Conservation (phyloP, 148 eudicot genomes). For the Mesembryanthemum crystallinum region DNA sequence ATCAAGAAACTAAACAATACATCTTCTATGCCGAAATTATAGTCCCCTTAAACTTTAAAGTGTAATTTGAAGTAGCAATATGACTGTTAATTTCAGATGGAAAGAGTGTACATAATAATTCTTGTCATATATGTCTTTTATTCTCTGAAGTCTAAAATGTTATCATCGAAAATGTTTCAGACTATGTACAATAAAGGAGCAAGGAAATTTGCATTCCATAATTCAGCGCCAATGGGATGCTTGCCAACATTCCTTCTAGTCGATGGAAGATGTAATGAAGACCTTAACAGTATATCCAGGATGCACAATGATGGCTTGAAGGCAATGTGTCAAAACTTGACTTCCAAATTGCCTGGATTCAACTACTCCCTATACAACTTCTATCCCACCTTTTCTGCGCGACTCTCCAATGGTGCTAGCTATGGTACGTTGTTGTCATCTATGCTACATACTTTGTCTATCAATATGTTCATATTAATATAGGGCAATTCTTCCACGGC, state of each 20-base stretch:
- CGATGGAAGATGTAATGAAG: conserved; percentile 20
- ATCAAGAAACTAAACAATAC: too few species aligned
- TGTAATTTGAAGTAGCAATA: too few species aligned
- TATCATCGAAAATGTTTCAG: background rate
- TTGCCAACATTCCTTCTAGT: conserved; percentile 23
- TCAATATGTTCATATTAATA: background rate
- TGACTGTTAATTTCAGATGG: too few species aligned
- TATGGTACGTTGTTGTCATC: conserved; percentile 27
- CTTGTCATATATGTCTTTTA: background rate
- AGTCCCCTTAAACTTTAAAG: too few species aligned
- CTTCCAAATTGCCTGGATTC: conserved; percentile 29
- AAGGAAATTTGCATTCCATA: conserved; percentile 39
- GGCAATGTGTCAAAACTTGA: conserved; percentile 1
- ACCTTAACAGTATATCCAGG: conserved; percentile 19
- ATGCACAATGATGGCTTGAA: conserved; percentile 29
- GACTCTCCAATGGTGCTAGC: conserved; percentile 21
- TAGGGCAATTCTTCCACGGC: too few species aligned
- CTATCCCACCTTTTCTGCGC: conserved; percentile 15
- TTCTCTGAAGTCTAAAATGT: background rate
- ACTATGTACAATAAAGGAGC: conserved; percentile 36
- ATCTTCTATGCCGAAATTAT: too few species aligned
- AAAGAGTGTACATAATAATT: background rate
- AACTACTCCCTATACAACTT: conserved; percentile 32
- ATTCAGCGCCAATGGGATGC: conserved; percentile 41
- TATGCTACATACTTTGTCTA: background rate